These are phyloP conservation scores for Trifolium fragiferum DNA, from an alignment of 306 rosid genomes.

Conservation along the genomic window DNA sequence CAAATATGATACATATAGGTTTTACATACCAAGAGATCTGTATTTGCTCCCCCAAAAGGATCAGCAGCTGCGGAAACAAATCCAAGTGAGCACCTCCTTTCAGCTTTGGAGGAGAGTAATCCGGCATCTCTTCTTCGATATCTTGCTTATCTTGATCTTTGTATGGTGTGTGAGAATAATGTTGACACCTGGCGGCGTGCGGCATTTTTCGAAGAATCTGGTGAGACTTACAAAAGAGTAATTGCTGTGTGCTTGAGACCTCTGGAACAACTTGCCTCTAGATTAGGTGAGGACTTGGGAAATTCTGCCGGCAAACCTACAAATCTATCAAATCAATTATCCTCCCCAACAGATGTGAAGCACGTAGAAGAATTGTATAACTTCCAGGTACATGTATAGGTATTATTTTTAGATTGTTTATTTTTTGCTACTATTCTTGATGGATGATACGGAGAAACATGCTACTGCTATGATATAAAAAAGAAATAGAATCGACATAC, in stretches of 20 bases:
- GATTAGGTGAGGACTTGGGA: conserved; percentile 67
- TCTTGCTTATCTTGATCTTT: conserved; percentile 96
- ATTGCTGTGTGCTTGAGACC: conserved; percentile 81
- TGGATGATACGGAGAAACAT: no score
- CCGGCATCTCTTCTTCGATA: conserved; percentile 81
- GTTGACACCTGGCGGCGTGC: conserved; percentile 96
- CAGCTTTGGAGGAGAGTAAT: conserved; percentile 85
- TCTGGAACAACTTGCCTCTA: conserved; percentile 76
- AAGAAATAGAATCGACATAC: no score
- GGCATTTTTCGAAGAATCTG: conserved; percentile 93
- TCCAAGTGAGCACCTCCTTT: conserved; percentile 91
- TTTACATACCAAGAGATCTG: conserved; percentile 78
- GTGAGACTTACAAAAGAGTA: conserved; percentile 91
- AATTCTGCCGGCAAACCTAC: conserved; percentile 57
- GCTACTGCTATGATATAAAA: no score
- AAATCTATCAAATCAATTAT: conserved; percentile 70
- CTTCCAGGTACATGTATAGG: conserved; percentile 66
- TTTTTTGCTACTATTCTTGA: background rate
- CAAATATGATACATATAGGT: conserved; percentile 63
- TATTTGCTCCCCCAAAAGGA: conserved; percentile 96
- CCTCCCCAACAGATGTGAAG: conserved; percentile 69
- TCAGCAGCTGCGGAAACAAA: conserved; percentile 99
- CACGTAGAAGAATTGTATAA: conserved; percentile 59
- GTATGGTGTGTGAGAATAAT: conserved; percentile 92
- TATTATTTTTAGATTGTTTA: conserved; percentile 22